Evolutionary conservation across 345 rosid genomes (phyloP).

Genomic region (Hypericum perforatum): DNA sequence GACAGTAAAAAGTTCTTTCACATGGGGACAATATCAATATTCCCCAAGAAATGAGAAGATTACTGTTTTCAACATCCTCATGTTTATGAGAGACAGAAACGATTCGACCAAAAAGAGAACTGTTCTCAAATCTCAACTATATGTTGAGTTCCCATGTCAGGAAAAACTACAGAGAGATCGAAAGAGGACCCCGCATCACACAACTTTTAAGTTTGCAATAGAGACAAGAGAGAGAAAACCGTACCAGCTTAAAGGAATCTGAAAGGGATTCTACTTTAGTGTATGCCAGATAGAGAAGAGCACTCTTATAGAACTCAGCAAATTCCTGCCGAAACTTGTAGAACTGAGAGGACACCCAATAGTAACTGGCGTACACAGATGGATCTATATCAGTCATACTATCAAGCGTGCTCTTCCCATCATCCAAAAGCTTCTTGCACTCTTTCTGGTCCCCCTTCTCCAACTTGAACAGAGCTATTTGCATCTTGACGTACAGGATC

Average conservation of each 20-base stretch:
- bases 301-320: slow-evolving; percentile 84
- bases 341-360: slow-evolving; percentile 91
- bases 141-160: no score
- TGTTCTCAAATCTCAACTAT: no score
- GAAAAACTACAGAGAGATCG: no score
- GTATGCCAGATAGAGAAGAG: slow-evolving; percentile 93
- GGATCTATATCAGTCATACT: slow-evolving; percentile 99
- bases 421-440: slow-evolving; percentile 83
- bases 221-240: slow-evolving; percentile 1
- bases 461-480: slow-evolving; percentile 74
- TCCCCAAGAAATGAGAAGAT: no score
- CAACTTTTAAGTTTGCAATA: neutral
- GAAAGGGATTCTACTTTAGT: slow-evolving; percentile 90
- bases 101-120: no score
- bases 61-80: no score
- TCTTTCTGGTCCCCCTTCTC: slow-evolving; percentile 85
- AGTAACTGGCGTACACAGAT: slow-evolving; percentile 75
- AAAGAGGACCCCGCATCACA: neutral
- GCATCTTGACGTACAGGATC: slow-evolving; percentile 77
- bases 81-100: no score
- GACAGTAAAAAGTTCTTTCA: no score
- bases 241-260: slow-evolving; percentile 90
- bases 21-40: no score
- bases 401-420: slow-evolving; percentile 77
- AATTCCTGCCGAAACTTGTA: slow-evolving; percentile 77